These are phyloP conservation scores for Calonectria leucothoes DNA, from an alignment of 2,329 filamentous ascomycete genomes.

Conservation along the genomic window DNA sequence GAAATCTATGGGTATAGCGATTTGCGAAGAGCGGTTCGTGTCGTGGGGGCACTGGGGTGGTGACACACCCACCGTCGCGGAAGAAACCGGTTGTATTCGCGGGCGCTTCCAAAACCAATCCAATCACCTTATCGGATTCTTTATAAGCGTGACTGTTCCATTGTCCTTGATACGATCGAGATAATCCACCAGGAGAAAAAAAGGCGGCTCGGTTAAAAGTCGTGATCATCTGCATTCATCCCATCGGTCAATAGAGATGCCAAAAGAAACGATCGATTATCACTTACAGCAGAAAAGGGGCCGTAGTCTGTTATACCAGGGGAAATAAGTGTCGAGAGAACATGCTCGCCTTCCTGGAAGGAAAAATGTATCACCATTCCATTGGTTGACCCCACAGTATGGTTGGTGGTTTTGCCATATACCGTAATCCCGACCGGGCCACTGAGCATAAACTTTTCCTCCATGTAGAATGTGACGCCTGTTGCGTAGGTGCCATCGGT, in stretches of 20 bases:
- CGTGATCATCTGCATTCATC: neutral
- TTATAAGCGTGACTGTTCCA: neutral
- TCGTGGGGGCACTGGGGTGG: neutral
- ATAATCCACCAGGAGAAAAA: neutral
- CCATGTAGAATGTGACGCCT: neutral
- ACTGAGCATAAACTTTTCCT: neutral
- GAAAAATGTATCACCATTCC: neutral
- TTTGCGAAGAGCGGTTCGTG: neutral
- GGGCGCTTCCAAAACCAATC: neutral
- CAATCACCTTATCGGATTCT: neutral
- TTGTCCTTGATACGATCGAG: neutral
- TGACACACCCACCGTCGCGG: neutral
- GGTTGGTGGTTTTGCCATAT: neutral
- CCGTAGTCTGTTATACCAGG: conserved; percentile 2
- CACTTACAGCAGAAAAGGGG: neutral
- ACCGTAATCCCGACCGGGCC: neutral
- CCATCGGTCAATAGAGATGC: neutral
- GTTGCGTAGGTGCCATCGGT: neutral
- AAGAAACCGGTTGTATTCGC: conserved; percentile 2
- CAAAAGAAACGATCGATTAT: fast-evolving
- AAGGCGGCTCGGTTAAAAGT: neutral
- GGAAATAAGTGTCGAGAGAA: neutral
- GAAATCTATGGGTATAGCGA: neutral
- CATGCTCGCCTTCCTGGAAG: neutral
- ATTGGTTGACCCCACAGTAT: neutral